Evolutionary conservation across 331 rosid genomes (phyloP).

Genomic region (Erythrophleum ivorense): DNA sequence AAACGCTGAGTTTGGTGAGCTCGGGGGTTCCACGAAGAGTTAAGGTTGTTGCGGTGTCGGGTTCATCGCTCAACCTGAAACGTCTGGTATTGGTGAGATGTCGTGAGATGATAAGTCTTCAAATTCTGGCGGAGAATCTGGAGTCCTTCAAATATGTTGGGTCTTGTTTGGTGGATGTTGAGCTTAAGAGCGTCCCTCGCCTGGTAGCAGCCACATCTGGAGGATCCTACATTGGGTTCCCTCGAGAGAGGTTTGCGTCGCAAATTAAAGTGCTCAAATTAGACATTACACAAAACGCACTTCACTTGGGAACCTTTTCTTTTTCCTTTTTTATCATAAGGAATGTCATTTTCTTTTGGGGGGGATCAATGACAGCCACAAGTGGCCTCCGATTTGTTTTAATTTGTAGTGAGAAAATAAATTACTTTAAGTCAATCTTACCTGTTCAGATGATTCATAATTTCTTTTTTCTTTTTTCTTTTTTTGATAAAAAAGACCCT

Average conservation of each 20-base stretch:
- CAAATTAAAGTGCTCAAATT: constrained; percentile 45
- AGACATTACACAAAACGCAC: constrained; percentile 40
- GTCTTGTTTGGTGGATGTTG: constrained; percentile 24
- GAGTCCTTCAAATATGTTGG: constrained; percentile 46
- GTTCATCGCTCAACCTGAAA: constrained; percentile 39
- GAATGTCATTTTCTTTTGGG: too few species aligned
- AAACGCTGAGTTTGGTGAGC: constrained; percentile 38
- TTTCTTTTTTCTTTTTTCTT: too few species aligned
- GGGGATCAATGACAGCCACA: too few species aligned
- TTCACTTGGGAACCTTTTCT: constrained; percentile 28
- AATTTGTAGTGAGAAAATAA: too few species aligned
- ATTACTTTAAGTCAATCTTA: too few species aligned
- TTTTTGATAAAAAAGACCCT: too few species aligned
- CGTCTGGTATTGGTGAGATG: constrained; percentile 37
- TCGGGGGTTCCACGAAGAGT: constrained; percentile 38
- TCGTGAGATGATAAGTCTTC: constrained; percentile 33
- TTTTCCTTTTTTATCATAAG: not conserved
- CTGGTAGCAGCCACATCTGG: constrained; percentile 44
- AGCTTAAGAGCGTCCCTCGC: constrained; percentile 39
- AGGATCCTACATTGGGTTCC: constrained; percentile 9
- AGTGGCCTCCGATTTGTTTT: too few species aligned
- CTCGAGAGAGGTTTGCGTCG: constrained; percentile 32
- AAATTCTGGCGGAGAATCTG: constrained; percentile 45
- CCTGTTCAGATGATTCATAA: too few species aligned
- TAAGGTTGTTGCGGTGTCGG: constrained; percentile 16